phyloP scores from a whole-genome alignment of 2,329 filamentous ascomycete genomes.

The Alternaria triticina region DNA sequence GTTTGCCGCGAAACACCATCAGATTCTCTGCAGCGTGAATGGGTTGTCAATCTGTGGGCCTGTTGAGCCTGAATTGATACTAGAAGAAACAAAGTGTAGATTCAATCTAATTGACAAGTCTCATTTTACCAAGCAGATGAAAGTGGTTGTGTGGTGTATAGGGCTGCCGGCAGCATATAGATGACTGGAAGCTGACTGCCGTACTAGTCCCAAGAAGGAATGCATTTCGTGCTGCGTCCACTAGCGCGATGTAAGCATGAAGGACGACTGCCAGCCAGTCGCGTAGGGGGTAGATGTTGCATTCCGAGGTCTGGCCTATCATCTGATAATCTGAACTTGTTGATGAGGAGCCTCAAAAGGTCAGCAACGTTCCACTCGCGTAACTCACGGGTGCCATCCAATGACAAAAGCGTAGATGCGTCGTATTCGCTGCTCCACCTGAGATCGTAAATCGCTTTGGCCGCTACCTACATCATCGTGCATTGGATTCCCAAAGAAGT shows the following conservation, averaged over 20 bases:
- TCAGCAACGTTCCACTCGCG: background rate
- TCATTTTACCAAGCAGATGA: background rate
- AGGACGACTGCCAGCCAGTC: background rate
- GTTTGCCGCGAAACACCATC: slow-evolving; percentile 26
- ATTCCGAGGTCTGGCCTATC: background rate
- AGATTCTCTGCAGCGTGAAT: background rate
- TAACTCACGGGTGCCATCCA: background rate
- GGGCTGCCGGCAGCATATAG: background rate
- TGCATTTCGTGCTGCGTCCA: slow-evolving; percentile 3
- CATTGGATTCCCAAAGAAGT: background rate
- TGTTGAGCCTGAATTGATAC: background rate
- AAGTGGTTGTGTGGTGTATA: background rate
- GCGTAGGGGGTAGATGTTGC: background rate
- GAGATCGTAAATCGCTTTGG: background rate
- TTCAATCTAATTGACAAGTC: background rate
- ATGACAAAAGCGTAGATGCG: background rate
- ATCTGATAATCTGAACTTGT: background rate
- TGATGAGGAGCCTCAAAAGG: background rate
- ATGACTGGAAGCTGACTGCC: background rate
- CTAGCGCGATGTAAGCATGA: background rate
- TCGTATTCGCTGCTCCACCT: background rate
- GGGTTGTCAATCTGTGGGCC: background rate
- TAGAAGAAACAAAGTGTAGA: background rate
- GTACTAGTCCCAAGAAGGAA: slow-evolving; percentile 1
- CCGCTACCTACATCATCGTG: background rate